These are phyloP conservation scores for Alternaria gansuensis DNA, from an alignment of 2,329 filamentous ascomycete species.

Conservation along the genomic window DNA sequence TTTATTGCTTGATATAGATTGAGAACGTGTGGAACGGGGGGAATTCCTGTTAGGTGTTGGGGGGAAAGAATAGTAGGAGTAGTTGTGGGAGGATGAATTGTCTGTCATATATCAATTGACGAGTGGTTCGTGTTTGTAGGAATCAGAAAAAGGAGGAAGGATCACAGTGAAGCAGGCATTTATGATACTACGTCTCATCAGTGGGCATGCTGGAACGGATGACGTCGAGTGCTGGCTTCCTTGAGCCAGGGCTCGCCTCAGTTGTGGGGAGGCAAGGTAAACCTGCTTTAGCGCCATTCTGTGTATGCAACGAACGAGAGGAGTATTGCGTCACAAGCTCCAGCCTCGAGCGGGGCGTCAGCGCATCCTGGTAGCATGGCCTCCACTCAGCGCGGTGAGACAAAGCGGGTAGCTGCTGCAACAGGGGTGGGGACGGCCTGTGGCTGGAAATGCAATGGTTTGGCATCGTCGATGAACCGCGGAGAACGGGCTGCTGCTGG, in stretches of 20 bases:
- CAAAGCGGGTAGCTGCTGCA: conserved; percentile 35
- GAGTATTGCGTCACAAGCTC: conserved; percentile 47
- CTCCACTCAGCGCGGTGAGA: conserved; percentile 42
- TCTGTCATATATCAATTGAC: conserved; percentile 59
- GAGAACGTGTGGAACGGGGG: conserved; percentile 49
- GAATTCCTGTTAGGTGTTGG: conserved; percentile 58
- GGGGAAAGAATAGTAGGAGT: conserved; percentile 63
- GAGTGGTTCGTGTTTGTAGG: conserved; percentile 48
- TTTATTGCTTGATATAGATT: conserved; percentile 52
- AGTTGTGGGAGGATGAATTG: conserved; percentile 58
- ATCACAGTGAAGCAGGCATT: conserved; percentile 33
- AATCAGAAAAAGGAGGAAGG: conserved; percentile 14
- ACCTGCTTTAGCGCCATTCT: conserved; percentile 50
- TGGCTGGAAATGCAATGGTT: conserved; percentile 42
- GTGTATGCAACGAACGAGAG: conserved; percentile 42
- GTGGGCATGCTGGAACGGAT: conserved; percentile 37
- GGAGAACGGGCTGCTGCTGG: conserved; percentile 32
- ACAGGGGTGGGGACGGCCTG: conserved; percentile 33
- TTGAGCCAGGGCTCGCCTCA: conserved; percentile 49
- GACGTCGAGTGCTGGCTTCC: conserved; percentile 45
- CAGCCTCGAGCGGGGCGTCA: conserved; percentile 47
- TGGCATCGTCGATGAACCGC: conserved; percentile 47
- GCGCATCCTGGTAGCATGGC: conserved; percentile 35
- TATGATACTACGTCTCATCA: conserved; percentile 40
- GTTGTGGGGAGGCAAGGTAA: conserved; percentile 38